Evolutionary conservation across 2,329 filamentous ascomycete species (phyloP).

Genomic region (Arthrobotrys iridis): DNA sequence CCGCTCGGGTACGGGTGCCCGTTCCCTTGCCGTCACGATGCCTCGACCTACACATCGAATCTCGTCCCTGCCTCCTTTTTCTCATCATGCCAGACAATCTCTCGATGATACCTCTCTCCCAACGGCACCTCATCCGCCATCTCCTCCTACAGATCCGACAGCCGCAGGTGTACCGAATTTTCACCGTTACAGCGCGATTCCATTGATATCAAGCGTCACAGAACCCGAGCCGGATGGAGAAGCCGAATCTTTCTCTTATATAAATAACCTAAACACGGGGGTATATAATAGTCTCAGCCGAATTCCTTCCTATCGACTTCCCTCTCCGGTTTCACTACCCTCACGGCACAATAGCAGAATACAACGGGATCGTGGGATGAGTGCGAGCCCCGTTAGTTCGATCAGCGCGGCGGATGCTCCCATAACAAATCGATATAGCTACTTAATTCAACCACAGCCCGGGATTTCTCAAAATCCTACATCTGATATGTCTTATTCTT

Average conservation of each 20-base stretch:
- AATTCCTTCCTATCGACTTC: constrained; percentile 49
- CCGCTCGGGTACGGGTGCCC: constrained; percentile 36
- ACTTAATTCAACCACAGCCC: constrained; percentile 43
- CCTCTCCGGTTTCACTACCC: constrained; percentile 49
- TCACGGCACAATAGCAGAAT: constrained; percentile 51
- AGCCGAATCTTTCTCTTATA: constrained; percentile 47
- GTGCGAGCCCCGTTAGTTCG: constrained; percentile 50
- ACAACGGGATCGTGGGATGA: constrained; percentile 51
- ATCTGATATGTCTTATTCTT: constrained; percentile 33
- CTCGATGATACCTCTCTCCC: constrained; percentile 47
- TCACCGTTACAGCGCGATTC: constrained; percentile 50
- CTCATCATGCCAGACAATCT: constrained; percentile 41
- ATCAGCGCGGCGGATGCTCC: constrained; percentile 40
- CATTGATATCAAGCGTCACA: constrained; percentile 47
- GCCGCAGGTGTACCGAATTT: background rate
- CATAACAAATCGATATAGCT: constrained; percentile 44
- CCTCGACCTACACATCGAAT: constrained; percentile 49
- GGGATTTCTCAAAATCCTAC: constrained; percentile 32
- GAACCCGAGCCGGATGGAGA: constrained; percentile 29
- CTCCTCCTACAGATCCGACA: constrained; percentile 38
- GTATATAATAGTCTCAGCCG: constrained; percentile 52
- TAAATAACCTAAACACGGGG: constrained; percentile 46
- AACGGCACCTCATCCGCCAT: constrained; percentile 42
- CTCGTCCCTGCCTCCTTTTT: constrained; percentile 43
- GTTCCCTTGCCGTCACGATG: constrained; percentile 19